Percentiles rank a stretch among this genome's conserved stretches.
phyloP scores from a whole-genome alignment of 768 basidiomycete genomes.

The Lactarius hengduanensis region DNA sequence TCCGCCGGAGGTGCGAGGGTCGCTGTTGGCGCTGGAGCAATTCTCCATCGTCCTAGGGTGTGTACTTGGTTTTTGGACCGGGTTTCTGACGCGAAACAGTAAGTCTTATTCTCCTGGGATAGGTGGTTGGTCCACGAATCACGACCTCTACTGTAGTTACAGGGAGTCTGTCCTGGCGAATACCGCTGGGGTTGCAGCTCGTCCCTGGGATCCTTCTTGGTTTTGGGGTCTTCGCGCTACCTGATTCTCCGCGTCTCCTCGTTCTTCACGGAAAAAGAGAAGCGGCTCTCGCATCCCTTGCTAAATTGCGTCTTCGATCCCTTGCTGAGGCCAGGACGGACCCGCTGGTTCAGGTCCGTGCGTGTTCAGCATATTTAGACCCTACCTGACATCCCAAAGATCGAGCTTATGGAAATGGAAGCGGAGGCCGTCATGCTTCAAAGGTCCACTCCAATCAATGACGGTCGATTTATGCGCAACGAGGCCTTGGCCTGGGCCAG shows the following conservation, averaged over 20 bases:
- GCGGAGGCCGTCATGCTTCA: constrained; percentile 58
- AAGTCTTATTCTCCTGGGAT: constrained; percentile 31
- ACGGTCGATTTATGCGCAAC: constrained; percentile 15
- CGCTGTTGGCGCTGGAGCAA: constrained; percentile 77
- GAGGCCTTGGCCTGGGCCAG: constrained; percentile 54
- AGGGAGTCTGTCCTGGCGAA: constrained; percentile 69
- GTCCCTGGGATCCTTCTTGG: constrained; percentile 66
- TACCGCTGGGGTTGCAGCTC: constrained; percentile 71
- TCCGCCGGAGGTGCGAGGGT: constrained; percentile 75
- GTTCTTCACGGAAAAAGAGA: constrained; percentile 53
- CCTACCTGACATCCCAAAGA: constrained; percentile 37
- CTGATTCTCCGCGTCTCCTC: constrained; percentile 60
- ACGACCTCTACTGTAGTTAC: constrained; percentile 43
- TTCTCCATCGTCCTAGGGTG: constrained; percentile 79
- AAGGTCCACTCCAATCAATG: constrained; percentile 36
- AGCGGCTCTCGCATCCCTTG: constrained; percentile 59
- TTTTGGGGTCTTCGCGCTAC: constrained; percentile 57
- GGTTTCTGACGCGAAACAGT: constrained; percentile 69
- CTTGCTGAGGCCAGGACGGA: constrained; percentile 49
- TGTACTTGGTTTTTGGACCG: constrained; percentile 81
- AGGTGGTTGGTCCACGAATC: constrained; percentile 7
- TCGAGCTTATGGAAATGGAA: constrained; percentile 76
- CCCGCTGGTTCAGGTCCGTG: constrained; percentile 48
- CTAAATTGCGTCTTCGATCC: constrained; percentile 51
- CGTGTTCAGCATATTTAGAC: background rate